Evolutionary conservation across 2,329 filamentous ascomycete genomes (phyloP).

Genomic region (Aspergillus sp.): DNA sequence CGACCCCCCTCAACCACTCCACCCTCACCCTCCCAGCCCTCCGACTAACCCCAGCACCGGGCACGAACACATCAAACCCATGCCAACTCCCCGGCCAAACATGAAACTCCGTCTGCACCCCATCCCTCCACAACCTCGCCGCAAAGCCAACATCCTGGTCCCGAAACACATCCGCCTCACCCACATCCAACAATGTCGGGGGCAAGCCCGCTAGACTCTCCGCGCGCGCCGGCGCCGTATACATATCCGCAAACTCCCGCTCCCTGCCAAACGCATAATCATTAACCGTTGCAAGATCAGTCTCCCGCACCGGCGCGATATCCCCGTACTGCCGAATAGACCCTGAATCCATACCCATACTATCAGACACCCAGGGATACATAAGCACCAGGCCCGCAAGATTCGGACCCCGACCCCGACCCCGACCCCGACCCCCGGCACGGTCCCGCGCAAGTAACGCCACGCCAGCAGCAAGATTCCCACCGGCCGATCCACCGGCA

Average conservation of each 20-base stretch:
- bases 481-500: conserved; percentile 66
- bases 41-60: conserved; percentile 2
- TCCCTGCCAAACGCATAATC: conserved; percentile 22
- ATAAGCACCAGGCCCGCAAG: conserved; percentile 18
- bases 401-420: conserved; percentile 9
- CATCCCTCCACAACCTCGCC: conserved; percentile 6
- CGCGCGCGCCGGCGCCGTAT: conserved; percentile 11
- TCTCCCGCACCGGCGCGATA: background rate
- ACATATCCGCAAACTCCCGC: conserved; percentile 12
- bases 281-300: background rate
- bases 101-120: conserved; percentile 13
- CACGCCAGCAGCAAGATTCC: conserved; percentile 37
- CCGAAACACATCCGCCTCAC: conserved; percentile 15
- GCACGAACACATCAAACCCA: conserved; percentile 16
- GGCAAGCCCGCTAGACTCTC: conserved; percentile 6
- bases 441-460: conserved; percentile 19
- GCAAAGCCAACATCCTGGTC: conserved; percentile 15
- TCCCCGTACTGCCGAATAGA: conserved; percentile 15
- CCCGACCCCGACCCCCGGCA: background rate
- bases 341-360: background rate
- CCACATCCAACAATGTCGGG: conserved; percentile 14
- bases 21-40: background rate
- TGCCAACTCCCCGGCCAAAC: conserved; percentile 18
- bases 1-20: background rate
- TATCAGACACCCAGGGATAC: conserved; percentile 21